phyloP scores from a whole-genome alignment of 768 basidiomycete species.

The Russula virescens region DNA sequence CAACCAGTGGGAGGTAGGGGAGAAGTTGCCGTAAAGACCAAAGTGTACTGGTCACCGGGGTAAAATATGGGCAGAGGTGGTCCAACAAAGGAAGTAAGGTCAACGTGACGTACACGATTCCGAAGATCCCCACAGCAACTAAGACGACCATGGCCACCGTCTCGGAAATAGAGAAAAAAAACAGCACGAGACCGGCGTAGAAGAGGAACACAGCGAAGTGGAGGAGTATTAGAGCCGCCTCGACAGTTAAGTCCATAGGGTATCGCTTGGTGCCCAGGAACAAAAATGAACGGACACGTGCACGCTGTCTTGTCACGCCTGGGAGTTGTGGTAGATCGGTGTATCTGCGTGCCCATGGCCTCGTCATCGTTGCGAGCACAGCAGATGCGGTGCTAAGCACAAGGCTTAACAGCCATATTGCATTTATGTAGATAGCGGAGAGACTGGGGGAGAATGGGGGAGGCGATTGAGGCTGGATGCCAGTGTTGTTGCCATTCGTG shows the following conservation, averaged over 20 bases:
- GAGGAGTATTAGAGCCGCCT: constrained; percentile 27
- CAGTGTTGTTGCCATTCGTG: constrained; percentile 1
- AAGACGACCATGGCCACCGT: constrained; percentile 2
- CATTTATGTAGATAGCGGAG: not conserved
- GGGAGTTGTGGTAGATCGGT: constrained; percentile 26
- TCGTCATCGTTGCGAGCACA: constrained; percentile 12
- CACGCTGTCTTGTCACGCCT: constrained; percentile 30
- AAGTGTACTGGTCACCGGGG: constrained; percentile 12
- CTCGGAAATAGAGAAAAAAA: constrained; percentile 7
- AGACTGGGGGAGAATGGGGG: not conserved
- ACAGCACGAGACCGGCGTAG: constrained; percentile 11
- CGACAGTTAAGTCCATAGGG: not conserved
- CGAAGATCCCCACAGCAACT: not conserved
- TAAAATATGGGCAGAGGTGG: constrained; percentile 17
- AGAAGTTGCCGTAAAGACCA: constrained; percentile 6
- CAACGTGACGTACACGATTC: constrained; percentile 1
- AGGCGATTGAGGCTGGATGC: not conserved
- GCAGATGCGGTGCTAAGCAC: constrained; percentile 14
- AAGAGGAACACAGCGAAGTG: constrained; percentile 23
- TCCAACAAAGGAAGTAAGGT: constrained; percentile 12
- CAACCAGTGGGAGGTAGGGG: not conserved
- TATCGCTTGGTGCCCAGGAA: constrained; percentile 17
- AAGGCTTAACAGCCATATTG: constrained; percentile 17
- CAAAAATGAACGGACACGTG: constrained; percentile 31
- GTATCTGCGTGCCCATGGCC: constrained; percentile 19